phyloP scores from a whole-genome alignment of 352 stramenopile species.

The Phytophthora quininea region DNA sequence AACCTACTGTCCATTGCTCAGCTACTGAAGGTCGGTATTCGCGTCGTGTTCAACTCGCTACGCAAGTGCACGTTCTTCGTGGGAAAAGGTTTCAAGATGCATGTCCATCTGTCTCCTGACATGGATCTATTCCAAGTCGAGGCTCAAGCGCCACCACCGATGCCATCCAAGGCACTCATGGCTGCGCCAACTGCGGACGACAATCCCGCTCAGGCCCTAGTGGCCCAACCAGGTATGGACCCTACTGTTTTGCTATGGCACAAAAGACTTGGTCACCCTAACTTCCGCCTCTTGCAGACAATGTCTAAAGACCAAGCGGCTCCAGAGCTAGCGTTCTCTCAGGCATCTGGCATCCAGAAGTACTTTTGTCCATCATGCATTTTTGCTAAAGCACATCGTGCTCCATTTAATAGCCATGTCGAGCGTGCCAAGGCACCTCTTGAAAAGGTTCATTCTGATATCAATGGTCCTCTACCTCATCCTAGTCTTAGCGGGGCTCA shows the following conservation, averaged over 20 bases:
- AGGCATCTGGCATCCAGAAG: background rate
- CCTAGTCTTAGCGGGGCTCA: background rate
- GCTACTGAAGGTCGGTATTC: background rate
- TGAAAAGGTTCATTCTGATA: background rate
- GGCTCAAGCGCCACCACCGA: background rate
- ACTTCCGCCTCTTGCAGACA: background rate
- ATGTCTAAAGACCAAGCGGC: background rate
- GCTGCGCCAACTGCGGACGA: background rate
- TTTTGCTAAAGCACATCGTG: background rate
- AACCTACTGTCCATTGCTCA: background rate
- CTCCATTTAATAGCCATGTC: background rate
- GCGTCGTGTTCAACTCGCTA: background rate
- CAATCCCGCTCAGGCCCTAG: too few species aligned
- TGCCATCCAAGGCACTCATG: background rate
- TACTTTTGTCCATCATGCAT: background rate
- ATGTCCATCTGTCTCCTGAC: background rate
- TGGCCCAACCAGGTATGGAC: background rate
- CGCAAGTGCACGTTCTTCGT: background rate
- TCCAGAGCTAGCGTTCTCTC: background rate
- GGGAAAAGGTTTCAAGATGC: conserved; percentile 10
- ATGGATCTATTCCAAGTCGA: conserved; percentile 9
- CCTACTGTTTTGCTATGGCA: background rate
- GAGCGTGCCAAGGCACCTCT: background rate
- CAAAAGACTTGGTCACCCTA: background rate
- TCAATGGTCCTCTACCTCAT: background rate